phyloP scores from a whole-genome alignment of 2,329 filamentous ascomycete species.

The Aspergillus floridensis region DNA sequence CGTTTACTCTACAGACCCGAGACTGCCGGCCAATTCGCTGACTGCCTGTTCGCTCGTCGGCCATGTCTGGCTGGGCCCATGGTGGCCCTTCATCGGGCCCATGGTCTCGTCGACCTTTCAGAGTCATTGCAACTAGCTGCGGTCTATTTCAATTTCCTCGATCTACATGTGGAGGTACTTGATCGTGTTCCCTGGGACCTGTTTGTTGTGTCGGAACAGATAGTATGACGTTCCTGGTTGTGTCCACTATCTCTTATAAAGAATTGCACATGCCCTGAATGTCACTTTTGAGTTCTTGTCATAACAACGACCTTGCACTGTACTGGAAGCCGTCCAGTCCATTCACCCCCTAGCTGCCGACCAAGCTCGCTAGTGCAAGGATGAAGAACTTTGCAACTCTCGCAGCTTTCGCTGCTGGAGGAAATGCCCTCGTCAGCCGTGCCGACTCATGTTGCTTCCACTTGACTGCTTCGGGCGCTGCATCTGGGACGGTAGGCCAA shows the following conservation, averaged over 20 bases:
- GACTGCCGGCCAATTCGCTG: slow-evolving; percentile 14
- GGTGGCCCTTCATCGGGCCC: slow-evolving; percentile 10
- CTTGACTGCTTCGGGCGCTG: slow-evolving; percentile 50
- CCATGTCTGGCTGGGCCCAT: slow-evolving; percentile 10
- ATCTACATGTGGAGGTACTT: slow-evolving; percentile 10
- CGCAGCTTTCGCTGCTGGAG: slow-evolving; percentile 40
- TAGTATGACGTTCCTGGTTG: slow-evolving; percentile 14
- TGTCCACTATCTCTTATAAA: slow-evolving; percentile 25
- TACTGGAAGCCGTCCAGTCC: slow-evolving; percentile 3
- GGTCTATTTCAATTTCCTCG: slow-evolving; percentile 19
- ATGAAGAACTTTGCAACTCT: slow-evolving; percentile 43
- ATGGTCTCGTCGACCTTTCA: slow-evolving; percentile 15
- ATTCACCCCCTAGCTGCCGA: slow-evolving; percentile 12
- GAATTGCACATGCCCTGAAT: slow-evolving; percentile 8
- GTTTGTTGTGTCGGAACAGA: slow-evolving; percentile 9
- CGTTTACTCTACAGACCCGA: slow-evolving; percentile 18
- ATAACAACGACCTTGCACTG: slow-evolving; percentile 5
- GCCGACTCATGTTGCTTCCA: slow-evolving; percentile 52
- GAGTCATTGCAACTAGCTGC: slow-evolving; percentile 14
- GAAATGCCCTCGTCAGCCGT: slow-evolving; percentile 43
- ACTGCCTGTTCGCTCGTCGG: slow-evolving; percentile 13
- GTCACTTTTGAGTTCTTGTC: not conserved
- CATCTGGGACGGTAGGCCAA: slow-evolving; percentile 57
- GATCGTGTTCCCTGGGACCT: slow-evolving; percentile 5
- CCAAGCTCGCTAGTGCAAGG: slow-evolving; percentile 12